Conservation (phyloP, 257 asterid species). For the Cynanchum wilfordii region DNA sequence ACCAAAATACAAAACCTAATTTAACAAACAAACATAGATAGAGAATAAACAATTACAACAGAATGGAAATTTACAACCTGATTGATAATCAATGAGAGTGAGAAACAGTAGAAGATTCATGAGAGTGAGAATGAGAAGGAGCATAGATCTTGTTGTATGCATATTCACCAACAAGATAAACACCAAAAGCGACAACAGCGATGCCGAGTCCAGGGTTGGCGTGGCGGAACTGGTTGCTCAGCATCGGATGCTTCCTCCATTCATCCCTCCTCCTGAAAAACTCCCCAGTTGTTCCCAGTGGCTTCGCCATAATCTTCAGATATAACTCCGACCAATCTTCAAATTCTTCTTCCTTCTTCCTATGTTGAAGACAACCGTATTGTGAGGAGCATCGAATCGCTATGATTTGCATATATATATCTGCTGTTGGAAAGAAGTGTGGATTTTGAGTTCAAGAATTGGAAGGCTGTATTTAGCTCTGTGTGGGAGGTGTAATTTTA, state of each 20-base stretch:
- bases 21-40: background rate
- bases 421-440: background rate
- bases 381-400: background rate
- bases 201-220: slow-evolving; percentile 92
- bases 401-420: background rate
- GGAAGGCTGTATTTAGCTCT: too few relatives aligned
- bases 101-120: slow-evolving; percentile 42
- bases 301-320: slow-evolving; percentile 23
- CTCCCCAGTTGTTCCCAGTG: slow-evolving; percentile 84
- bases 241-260: slow-evolving; percentile 97
- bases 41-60: background rate
- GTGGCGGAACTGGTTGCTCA: slow-evolving; percentile 80
- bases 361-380: too few relatives aligned
- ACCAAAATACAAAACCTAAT: background rate
- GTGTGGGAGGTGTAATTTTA: too few relatives aligned
- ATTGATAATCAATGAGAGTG: slow-evolving; percentile 36
- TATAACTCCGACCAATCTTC: background rate
- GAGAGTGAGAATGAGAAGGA: slow-evolving; percentile 55
- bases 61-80: slow-evolving; percentile 4
- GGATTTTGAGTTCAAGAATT: slow-evolving; percentile 3
- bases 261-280: slow-evolving; percentile 86
- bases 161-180: slow-evolving; percentile 48
- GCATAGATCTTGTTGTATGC: slow-evolving; percentile 48
- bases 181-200: slow-evolving; percentile 73
- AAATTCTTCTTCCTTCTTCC: background rate